Evolutionary conservation across 1,139 yeast genomes (phyloP).

Genomic region (Geotrichum phurueaensis): DNA sequence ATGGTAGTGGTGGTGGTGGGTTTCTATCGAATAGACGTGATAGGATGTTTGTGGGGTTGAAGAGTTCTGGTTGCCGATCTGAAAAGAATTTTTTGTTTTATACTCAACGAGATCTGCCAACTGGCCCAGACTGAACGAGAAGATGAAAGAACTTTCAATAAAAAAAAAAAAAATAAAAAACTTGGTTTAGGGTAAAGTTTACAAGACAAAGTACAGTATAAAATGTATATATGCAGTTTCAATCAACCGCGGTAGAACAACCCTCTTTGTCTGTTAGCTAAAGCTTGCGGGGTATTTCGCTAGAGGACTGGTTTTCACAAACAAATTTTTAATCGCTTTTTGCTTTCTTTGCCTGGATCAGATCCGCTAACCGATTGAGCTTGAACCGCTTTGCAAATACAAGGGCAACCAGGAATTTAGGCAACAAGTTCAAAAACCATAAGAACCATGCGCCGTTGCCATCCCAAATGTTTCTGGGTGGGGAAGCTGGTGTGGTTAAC

Average conservation of each 20-base stretch:
- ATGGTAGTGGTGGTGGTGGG: background rate
- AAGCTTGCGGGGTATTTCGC: too few relatives aligned
- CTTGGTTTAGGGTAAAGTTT: background rate
- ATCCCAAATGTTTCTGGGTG: constrained; percentile 48
- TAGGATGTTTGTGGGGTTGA: background rate
- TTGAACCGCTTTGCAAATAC: constrained; percentile 46
- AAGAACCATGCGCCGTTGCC: constrained; percentile 48
- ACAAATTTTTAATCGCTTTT: background rate
- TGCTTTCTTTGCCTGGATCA: background rate
- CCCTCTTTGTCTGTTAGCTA: background rate
- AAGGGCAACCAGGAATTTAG: constrained; percentile 47
- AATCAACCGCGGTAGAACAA: too few relatives aligned
- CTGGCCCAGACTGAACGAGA: too few relatives aligned
- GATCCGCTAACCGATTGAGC: constrained; percentile 29
- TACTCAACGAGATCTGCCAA: background rate
- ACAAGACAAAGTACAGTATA: background rate
- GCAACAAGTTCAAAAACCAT: constrained; percentile 38
- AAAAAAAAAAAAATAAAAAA: too few relatives aligned
- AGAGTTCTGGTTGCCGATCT: background rate
- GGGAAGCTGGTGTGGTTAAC: constrained; percentile 37
- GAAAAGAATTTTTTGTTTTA: background rate
- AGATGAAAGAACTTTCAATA: background rate
- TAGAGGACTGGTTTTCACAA: too few relatives aligned
- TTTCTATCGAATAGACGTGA: background rate
- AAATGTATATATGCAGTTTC: too few relatives aligned